Percentiles rank a stretch among this genome's conserved stretches.
Evolutionary conservation across 2,329 filamentous ascomycete species (phyloP).

Genomic region (Aspergillus ibericus): DNA sequence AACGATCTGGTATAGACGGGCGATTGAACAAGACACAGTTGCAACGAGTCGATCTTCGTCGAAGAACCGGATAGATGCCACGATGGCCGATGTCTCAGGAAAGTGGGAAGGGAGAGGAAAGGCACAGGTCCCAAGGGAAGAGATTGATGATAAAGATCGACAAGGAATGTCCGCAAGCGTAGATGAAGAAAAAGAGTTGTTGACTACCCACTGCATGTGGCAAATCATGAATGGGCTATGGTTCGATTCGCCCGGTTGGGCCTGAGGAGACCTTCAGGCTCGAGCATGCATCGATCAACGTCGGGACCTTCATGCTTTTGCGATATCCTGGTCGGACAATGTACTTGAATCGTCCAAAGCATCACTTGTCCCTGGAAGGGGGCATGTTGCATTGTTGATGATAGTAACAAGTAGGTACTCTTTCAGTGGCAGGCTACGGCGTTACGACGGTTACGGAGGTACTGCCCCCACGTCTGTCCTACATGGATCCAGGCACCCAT

Average conservation of each 20-base stretch:
- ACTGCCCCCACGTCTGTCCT: not conserved
- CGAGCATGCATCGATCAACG: not conserved
- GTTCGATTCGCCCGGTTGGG: slow-evolving; percentile 3
- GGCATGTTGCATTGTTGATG: not conserved
- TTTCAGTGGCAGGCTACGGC: not conserved
- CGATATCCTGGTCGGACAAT: not conserved
- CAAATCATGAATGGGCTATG: slow-evolving; percentile 12
- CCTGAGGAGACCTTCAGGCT: not conserved
- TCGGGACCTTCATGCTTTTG: not conserved
- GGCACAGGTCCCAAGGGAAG: not conserved
- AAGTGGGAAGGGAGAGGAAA: not conserved
- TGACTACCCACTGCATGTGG: slow-evolving; percentile 7
- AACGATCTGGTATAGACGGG: slow-evolving; percentile 17
- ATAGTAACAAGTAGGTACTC: not conserved
- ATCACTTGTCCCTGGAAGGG: not conserved
- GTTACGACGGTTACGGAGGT: not conserved
- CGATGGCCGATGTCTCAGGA: not conserved
- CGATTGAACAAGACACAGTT: not conserved
- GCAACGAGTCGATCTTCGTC: not conserved
- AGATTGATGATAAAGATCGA: not conserved
- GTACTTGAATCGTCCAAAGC: not conserved
- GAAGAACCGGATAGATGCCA: not conserved
- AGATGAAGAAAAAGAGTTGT: not conserved
- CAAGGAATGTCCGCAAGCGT: slow-evolving; percentile 9
- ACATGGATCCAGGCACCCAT: not conserved